phyloP scores from a whole-genome alignment of 345 rosid species.

The Adansonia digitata region DNA sequence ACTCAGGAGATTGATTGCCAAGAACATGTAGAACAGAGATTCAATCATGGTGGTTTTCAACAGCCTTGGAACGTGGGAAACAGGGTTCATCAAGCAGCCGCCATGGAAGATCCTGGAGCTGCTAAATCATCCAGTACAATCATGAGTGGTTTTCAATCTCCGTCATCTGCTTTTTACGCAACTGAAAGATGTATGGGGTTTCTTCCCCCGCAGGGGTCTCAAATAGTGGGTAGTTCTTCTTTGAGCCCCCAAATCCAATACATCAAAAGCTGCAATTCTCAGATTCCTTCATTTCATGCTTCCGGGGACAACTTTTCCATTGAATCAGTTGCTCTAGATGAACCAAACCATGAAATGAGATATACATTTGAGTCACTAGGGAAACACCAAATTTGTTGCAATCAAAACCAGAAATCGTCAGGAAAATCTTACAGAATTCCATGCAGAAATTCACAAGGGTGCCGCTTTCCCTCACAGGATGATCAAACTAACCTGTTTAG shows the following conservation, averaged over 20 bases:
- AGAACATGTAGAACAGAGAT: constrained; percentile 25
- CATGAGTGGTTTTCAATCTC: constrained; percentile 34
- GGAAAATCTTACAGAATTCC: constrained; percentile 15
- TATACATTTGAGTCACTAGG: constrained; percentile 20
- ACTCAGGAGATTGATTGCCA: constrained; percentile 29
- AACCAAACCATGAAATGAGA: constrained; percentile 10
- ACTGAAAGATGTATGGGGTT: constrained; percentile 52
- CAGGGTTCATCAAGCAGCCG: neutral
- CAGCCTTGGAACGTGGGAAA: constrained; percentile 23
- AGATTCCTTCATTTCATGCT: constrained; percentile 20
- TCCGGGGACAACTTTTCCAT: constrained; percentile 16
- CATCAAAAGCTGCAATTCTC: too few species aligned
- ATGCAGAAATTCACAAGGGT: constrained; percentile 12
- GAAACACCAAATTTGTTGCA: constrained; percentile 20
- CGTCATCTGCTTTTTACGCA: constrained; percentile 49
- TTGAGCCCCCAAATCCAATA: constrained; percentile 5
- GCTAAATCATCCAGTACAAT: constrained; percentile 7
- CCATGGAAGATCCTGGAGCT: constrained; percentile 19
- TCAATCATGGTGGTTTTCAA: constrained; percentile 16
- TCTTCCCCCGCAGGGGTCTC: constrained; percentile 27
- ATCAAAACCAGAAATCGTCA: constrained; percentile 5
- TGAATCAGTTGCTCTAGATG: constrained; percentile 16
- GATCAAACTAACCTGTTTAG: constrained; percentile 12
- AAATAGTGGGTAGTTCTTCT: constrained; percentile 17
- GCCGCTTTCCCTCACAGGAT: constrained; percentile 8